phyloP scores from a whole-genome alignment of 2,329 filamentous ascomycete genomes.

The Diplodia corticola region DNA sequence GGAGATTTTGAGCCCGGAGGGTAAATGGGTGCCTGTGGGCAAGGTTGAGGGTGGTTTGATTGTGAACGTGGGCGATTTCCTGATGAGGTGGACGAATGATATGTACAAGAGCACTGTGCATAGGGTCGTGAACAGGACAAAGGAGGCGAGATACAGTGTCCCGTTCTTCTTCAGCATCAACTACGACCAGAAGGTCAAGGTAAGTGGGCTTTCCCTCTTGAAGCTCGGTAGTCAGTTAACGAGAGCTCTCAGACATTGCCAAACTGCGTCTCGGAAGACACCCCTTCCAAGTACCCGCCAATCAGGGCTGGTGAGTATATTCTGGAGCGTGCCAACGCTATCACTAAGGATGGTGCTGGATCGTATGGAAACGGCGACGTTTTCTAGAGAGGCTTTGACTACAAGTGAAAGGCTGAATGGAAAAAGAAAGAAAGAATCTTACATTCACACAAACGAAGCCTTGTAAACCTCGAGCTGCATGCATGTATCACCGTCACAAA shows the following conservation, averaged over 20 bases:
- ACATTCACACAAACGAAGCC: not conserved
- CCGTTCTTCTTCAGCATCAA: conserved; percentile 52
- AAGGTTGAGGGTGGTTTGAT: conserved; percentile 49
- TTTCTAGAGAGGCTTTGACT: not conserved
- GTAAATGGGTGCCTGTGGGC: conserved; percentile 35
- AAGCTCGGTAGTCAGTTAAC: not conserved
- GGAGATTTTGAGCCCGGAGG: conserved; percentile 37
- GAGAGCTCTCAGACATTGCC: conserved; percentile 33
- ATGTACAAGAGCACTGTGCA: conserved; percentile 53
- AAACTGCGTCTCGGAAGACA: conserved; percentile 38
- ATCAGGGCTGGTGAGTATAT: conserved; percentile 44
- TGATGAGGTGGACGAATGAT: conserved; percentile 55
- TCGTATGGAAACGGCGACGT: conserved; percentile 28
- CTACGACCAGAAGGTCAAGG: conserved; percentile 42
- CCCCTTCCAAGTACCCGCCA: conserved; percentile 37
- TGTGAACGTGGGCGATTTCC: conserved; percentile 55
- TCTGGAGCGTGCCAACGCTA: conserved; percentile 38
- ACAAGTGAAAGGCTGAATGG: not conserved
- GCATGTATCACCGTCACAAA: not conserved
- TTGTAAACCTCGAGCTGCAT: not conserved
- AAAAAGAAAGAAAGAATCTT: not conserved
- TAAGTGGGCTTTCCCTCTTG: conserved; percentile 10
- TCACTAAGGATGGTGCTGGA: conserved; percentile 34
- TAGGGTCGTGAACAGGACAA: conserved; percentile 46
- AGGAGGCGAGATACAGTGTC: conserved; percentile 46